Percentiles rank a stretch among this genome's conserved stretches.
These are phyloP conservation scores for Raphanus sativus DNA, from an alignment of 345 rosid genomes.

Conservation along the genomic window DNA sequence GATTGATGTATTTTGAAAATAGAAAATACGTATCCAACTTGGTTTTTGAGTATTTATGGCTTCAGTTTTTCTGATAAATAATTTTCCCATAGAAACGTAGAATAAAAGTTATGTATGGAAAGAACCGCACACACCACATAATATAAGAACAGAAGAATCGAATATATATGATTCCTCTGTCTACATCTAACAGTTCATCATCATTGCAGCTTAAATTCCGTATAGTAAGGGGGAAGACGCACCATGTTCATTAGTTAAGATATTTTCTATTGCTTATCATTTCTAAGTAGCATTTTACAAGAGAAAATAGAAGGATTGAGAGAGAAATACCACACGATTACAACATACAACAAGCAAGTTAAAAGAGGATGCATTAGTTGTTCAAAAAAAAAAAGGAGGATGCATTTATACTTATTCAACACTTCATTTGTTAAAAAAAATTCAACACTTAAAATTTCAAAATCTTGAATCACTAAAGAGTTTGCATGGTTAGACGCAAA, in stretches of 20 bases:
- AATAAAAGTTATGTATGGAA: background rate
- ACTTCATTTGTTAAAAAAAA: background rate
- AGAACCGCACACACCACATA: background rate
- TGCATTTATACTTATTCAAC: background rate
- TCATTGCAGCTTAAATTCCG: constrained; percentile 12
- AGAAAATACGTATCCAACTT: background rate
- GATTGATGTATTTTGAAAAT: background rate
- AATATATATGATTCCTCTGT: constrained; percentile 22
- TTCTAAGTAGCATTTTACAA: background rate
- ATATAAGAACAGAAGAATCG: background rate
- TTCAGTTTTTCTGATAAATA: background rate
- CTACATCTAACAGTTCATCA: constrained; percentile 13
- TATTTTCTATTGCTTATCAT: background rate
- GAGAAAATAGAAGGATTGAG: background rate
- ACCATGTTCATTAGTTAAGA: background rate
- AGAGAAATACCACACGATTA: background rate
- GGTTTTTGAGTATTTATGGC: constrained; percentile 1
- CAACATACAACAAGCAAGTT: background rate
- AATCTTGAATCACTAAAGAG: background rate
- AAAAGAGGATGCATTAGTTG: background rate
- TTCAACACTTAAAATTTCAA: too few relatives aligned
- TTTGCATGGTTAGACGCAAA: background rate
- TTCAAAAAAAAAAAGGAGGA: background rate
- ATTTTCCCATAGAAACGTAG: background rate
- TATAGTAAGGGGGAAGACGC: background rate